Evolutionary conservation across 371 early-diverging fungal genomes (phyloP).

Genomic region (Mucor saturninus): DNA sequence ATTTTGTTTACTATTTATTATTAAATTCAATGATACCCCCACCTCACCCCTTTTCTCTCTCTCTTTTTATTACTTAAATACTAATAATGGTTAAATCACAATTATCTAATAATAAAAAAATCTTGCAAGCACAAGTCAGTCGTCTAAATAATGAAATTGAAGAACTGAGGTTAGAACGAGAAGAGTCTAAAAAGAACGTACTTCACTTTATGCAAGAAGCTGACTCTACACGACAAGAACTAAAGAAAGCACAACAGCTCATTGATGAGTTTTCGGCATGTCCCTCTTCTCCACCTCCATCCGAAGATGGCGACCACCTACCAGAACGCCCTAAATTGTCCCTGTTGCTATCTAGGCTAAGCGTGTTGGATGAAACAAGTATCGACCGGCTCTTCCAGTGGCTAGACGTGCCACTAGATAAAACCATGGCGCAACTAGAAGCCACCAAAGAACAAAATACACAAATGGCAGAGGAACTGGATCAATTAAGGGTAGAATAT

Average conservation of each 20-base stretch:
- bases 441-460: not conserved
- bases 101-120: slow-evolving; percentile 24
- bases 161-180: slow-evolving; percentile 42
- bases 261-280: slow-evolving; percentile 21
- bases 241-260: slow-evolving; percentile 25
- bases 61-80: slow-evolving; percentile 1
- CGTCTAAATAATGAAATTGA: slow-evolving; percentile 45
- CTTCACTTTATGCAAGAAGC: slow-evolving; percentile 48
- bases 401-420: not conserved
- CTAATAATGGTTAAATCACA: slow-evolving; percentile 23
- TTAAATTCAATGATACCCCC: not conserved
- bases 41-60: not conserved
- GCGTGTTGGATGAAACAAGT: not conserved
- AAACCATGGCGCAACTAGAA: not conserved
- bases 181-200: slow-evolving; percentile 48
- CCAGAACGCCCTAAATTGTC: slow-evolving; percentile 3
- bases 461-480: slow-evolving; percentile 12
- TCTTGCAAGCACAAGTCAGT: slow-evolving; percentile 32
- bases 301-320: not conserved
- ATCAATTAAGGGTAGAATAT: slow-evolving; percentile 18
- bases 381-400: not conserved
- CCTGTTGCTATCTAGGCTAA: slow-evolving; percentile 1
- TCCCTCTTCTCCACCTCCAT: slow-evolving; percentile 1
- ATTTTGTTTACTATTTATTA: slow-evolving; percentile 6
- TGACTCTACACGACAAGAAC: slow-evolving; percentile 32